A percentile compares a stretch with the other conserved stretches of the same genome.
Conservation (phyloP, 2,329 filamentous ascomycete species). For the Calcarisporium arbuscula region DNA sequence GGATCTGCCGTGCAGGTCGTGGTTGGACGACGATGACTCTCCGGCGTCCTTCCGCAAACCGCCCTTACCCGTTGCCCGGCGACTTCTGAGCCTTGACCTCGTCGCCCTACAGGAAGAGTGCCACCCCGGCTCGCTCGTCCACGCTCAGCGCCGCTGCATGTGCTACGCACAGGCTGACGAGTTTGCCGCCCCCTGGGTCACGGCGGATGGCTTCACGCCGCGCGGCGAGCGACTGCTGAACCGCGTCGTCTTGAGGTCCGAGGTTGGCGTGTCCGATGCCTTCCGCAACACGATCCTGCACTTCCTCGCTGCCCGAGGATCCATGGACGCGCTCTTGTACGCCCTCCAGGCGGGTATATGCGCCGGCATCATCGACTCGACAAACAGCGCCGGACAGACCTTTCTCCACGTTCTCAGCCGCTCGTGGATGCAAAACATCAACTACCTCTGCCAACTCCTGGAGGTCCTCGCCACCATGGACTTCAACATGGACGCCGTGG, state of each 20-base stretch:
- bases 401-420: conserved; percentile 39
- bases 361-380: conserved; percentile 16
- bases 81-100: conserved; percentile 35
- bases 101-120: conserved; percentile 15
- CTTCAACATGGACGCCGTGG: conserved; percentile 29
- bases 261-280: conserved; percentile 24
- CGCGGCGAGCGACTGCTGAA: conserved; percentile 12
- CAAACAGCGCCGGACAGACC: conserved; percentile 41
- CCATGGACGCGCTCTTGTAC: conserved; percentile 20
- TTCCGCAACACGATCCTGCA: conserved; percentile 45
- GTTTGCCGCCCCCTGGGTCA: conserved; percentile 22
- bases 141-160: conserved; percentile 20
- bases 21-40: conserved; percentile 23
- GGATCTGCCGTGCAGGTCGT: conserved; percentile 11
- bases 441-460: conserved; percentile 22
- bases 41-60: conserved; percentile 12
- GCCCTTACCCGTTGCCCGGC: conserved; percentile 36
- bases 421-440: conserved; percentile 24
- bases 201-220: conserved; percentile 15
- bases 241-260: neutral
- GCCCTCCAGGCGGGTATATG: conserved; percentile 15
- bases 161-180: conserved; percentile 21
- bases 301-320: conserved; percentile 33
- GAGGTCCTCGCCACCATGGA: conserved; percentile 10
- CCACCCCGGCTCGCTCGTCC: conserved; percentile 13